Base-by-base conservation (phyloP, 495 filamentous ascomycete species). In the Penicillium simplicissimum region DNA sequence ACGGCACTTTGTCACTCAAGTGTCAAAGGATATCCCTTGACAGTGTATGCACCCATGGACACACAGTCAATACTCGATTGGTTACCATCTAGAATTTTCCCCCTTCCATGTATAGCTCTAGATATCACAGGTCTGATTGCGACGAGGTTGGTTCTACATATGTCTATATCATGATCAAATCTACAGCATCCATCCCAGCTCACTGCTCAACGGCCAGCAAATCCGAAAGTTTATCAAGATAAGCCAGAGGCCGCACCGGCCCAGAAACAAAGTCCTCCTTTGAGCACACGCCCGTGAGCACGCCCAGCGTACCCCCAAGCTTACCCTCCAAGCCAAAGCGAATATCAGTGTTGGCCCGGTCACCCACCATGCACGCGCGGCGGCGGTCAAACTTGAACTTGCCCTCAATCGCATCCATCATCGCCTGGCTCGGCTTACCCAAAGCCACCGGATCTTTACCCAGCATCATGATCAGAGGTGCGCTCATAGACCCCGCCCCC, bases 401-500 rank as follows among this genome's bases (percentile, higher is more conserved):
- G 35, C 94, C 94, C 80, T 98, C 94, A 68, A 98, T 89, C 8
- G 96, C 91, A 76, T 97, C 93, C 95, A 98, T 96, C 95, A 98
- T 98, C 11, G 93, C 93, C 79, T 96, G 91, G 64, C 91, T 96
- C 5, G 95, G 96, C 76, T 99, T 99, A 10, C 95, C 95, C 47
- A 97, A 74, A 7, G 90, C 85, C 36, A 91, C 69, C 1, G 94
- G 92, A 67, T 88, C 78, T 75, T 84, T 68, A 67, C 76, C 74
- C 57, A 85, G 79, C 87, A 94, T 93, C 72, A 89, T 88, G 45
- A 87, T 81, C 54, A 99, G 74, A 7, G 93, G 91, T 48, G 90
- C 86, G 52, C 88, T 87, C 63, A 93, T 88, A 9, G 89, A 85
- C 0, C 96, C 95, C 3, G 96, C 96, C 8, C 95, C 95, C 6